Evolutionary conservation across 2,329 filamentous ascomycete genomes (phyloP).

Genomic region (Claviceps monticola): DNA sequence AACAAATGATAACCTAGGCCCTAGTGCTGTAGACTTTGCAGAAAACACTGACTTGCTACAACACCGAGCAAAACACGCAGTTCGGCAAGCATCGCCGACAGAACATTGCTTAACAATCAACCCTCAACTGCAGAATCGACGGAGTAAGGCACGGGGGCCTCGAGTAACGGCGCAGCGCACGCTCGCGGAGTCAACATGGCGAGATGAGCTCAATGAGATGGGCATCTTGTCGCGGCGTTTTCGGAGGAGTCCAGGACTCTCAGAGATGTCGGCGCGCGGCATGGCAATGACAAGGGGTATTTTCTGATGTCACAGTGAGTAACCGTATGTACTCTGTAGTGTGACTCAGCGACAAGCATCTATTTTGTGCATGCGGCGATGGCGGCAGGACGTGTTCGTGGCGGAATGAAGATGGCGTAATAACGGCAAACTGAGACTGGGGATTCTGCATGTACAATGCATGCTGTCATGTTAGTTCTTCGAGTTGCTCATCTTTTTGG

Average conservation of each 20-base stretch:
- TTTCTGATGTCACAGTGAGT: constrained; percentile 9
- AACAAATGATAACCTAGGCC: neutral
- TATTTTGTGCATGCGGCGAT: neutral
- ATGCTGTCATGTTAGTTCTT: too few relatives aligned
- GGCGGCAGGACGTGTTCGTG: constrained; percentile 14
- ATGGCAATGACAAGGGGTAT: constrained; percentile 5
- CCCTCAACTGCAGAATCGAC: neutral
- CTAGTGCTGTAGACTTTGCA: constrained; percentile 9
- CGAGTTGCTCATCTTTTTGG: too few relatives aligned
- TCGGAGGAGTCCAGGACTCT: constrained; percentile 21
- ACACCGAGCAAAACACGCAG: constrained; percentile 31
- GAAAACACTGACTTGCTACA: constrained; percentile 21
- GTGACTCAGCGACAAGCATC: constrained; percentile 9
- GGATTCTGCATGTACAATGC: too few relatives aligned
- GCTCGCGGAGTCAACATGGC: constrained; percentile 15
- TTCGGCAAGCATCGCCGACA: constrained; percentile 32
- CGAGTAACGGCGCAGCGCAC: constrained; percentile 6
- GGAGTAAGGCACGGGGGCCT: neutral
- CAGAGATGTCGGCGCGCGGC: constrained; percentile 8
- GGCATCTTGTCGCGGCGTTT: constrained; percentile 23
- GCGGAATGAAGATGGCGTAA: constrained; percentile 15
- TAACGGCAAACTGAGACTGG: too few relatives aligned
- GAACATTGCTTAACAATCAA: constrained; percentile 12
- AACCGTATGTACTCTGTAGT: too few relatives aligned
- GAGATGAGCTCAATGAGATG: constrained; percentile 22